A percentile compares a stretch with the other conserved stretches of the same genome.
Evolutionary conservation across 805 yeast species (phyloP).

Genomic region (Cephaloascus fragrans): DNA sequence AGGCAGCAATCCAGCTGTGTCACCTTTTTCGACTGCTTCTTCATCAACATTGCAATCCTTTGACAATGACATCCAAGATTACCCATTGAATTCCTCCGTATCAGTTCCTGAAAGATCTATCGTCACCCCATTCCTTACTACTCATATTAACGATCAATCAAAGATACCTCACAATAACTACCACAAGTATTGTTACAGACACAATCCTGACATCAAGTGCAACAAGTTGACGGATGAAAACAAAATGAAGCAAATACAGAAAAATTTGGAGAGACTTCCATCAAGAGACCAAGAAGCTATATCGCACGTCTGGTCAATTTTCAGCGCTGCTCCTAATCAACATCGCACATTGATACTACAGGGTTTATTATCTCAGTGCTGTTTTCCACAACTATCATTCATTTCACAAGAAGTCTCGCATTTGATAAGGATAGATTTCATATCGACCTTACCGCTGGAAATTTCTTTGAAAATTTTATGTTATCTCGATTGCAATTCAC

Average conservation of each 20-base stretch:
- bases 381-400: conserved; percentile 89
- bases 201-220: conserved; percentile 79
- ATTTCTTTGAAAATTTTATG: conserved; percentile 76
- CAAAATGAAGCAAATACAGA: conserved; percentile 57
- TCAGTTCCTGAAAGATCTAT: conserved; percentile 6
- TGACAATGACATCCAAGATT: background rate
- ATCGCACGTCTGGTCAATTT: conserved; percentile 75
- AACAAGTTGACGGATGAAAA: conserved; percentile 57
- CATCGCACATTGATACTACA: conserved; percentile 70
- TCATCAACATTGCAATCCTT: background rate
- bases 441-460: conserved; percentile 78
- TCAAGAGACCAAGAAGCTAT: conserved; percentile 69
- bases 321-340: conserved; percentile 60
- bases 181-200: conserved; percentile 80
- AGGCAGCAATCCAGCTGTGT: no score
- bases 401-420: conserved; percentile 71
- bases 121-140: conserved; percentile 22
- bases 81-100: background rate
- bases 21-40: no score
- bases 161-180: conserved; percentile 38
- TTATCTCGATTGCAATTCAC: conserved; percentile 85
- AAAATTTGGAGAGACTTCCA: conserved; percentile 46
- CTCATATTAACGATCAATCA: conserved; percentile 24
- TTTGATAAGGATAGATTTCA: conserved; percentile 81
- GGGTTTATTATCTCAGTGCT: conserved; percentile 82